These are phyloP conservation scores for Ogataea corticis DNA, from an alignment of 805 yeast genomes.

Conservation along the genomic window DNA sequence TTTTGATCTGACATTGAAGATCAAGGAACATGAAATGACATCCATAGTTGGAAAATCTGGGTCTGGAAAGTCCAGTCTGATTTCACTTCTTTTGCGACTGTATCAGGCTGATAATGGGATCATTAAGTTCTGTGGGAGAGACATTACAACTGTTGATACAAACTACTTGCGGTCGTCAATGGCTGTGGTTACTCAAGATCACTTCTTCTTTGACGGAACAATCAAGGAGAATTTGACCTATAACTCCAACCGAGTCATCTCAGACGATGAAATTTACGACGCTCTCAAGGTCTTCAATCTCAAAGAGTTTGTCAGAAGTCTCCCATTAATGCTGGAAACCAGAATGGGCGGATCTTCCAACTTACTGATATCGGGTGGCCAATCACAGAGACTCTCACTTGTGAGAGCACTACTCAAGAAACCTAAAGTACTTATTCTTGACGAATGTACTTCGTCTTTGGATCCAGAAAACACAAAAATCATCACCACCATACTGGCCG, in stretches of 20 bases:
- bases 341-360: conserved; percentile 49
- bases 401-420: conserved; percentile 75
- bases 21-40: conserved; percentile 50
- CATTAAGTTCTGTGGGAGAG: conserved; percentile 44
- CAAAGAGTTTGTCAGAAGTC: conserved; percentile 49
- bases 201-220: conserved; percentile 71
- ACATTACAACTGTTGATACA: conserved; percentile 47
- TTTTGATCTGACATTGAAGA: conserved; percentile 40
- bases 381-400: conserved; percentile 79
- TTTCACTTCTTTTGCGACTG: conserved; percentile 55
- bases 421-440: conserved; percentile 70
- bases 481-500: conserved; percentile 50
- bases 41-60: conserved; percentile 89
- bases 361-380: conserved; percentile 80
- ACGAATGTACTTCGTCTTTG: conserved; percentile 88
- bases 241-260: conserved; percentile 41
- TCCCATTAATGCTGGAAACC: conserved; percentile 63
- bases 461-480: conserved; percentile 60
- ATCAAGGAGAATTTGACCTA: conserved; percentile 70
- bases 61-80: conserved; percentile 83
- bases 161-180: conserved; percentile 52
- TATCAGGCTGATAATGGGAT: conserved; percentile 41
- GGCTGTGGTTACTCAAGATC: conserved; percentile 74
- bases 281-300: conserved; percentile 51
- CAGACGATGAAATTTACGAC: conserved; percentile 36